Evolutionary conservation across 2,329 filamentous ascomycete genomes (phyloP), one percentile per base, ranked within the genome.

Genomic region (Cytospora piceicola): DNA sequence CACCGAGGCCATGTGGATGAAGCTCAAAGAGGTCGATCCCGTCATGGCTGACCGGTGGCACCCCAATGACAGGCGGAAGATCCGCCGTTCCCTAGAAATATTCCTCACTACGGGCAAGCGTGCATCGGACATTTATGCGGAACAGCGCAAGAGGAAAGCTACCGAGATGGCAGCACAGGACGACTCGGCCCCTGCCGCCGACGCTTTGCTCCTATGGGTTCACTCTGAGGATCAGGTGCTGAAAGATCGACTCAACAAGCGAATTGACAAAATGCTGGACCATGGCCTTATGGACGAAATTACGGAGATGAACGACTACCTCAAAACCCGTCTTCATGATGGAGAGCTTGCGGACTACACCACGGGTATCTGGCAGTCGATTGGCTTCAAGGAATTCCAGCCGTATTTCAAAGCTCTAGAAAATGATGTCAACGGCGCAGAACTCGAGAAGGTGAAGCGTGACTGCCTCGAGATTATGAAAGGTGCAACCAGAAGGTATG

Each of bases 301-400:
- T 0, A 74, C 74, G 29, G 74, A 80, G 58, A 77, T 88, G 54
- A 79, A 81, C 67, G 70, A 77, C 1, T 79, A 81, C 57, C 73
- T 78, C 4, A 75, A 70, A 22, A 62, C 72, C 2, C 74, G 73
- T 22, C 69, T 75, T 0, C 74, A 78, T 0, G 72, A 79, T 1
- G 89, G 87, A 0, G 76, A 81, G 1, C 69, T 76, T 0, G 77
- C 95, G 2, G 93, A 98, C 73, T 83, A 87, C 69, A 91, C 86
- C 1, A 88, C 89, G 61, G 96, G 95, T 0, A 96, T 99, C 53
- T 99, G 94, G 93, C 91, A 96, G 61, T 95, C 94, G 1, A 99
- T 99, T 68, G 95, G 95, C 0, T 97, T 93, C 78, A 97, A 96
- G 75, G 93, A 99, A 74, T 90, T 98, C 73, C 85, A 91, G 65